Conservation (phyloP, 1,284 basidiomycete genomes). For the Inonotus obliquus region DNA sequence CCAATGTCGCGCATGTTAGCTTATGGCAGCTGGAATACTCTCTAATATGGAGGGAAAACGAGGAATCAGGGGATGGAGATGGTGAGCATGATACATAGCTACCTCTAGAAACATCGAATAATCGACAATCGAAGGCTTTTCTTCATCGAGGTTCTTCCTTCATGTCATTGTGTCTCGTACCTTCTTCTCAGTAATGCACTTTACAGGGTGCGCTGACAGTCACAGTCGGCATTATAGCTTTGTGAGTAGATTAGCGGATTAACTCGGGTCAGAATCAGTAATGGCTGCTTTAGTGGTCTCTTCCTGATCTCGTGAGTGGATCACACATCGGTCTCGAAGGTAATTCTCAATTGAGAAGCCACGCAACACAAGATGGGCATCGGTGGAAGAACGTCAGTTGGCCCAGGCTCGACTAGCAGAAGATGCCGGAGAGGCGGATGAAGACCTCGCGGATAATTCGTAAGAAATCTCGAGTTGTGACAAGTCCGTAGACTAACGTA, state of each 20-base stretch:
- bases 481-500: constrained; percentile 19
- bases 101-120: background rate
- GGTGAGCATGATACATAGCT: constrained; percentile 22
- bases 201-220: constrained; percentile 19
- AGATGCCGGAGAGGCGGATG: constrained; percentile 37
- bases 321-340: no score
- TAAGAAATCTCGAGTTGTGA: constrained; percentile 9
- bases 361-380: constrained; percentile 38
- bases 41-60: constrained; percentile 38
- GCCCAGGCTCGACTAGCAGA: constrained; percentile 41
- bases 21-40: constrained; percentile 38
- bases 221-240: constrained; percentile 15
- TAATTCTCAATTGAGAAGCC: constrained; percentile 10
- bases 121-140: constrained; percentile 21
- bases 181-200: background rate
- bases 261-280: background rate
- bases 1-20: constrained; percentile 14
- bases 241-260: constrained; percentile 6
- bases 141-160: constrained; percentile 24
- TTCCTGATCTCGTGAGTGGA: constrained; percentile 23
- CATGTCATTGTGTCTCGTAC: background rate
- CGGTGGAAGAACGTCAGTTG: constrained; percentile 34
- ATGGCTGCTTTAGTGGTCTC: constrained; percentile 18
- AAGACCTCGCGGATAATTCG: constrained; percentile 29
- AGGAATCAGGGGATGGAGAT: constrained; percentile 40